phyloP scores from a whole-genome alignment of 257 asterid species.

The Jacaranda mimosifolia region DNA sequence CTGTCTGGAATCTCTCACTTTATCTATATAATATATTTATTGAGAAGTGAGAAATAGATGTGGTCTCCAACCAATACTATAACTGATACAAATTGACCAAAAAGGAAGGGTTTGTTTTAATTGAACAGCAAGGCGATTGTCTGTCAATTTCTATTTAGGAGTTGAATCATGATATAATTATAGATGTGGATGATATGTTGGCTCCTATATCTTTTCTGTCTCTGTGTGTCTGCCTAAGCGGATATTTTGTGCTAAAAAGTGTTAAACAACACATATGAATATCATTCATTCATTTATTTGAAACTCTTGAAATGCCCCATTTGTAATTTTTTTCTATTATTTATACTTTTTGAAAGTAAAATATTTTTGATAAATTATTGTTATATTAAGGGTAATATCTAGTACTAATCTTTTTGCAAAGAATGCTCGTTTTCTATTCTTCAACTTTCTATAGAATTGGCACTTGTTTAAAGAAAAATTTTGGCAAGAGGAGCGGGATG shows the following conservation, averaged over 20 bases:
- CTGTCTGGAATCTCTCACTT: background rate
- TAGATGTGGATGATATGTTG: too few relatives aligned
- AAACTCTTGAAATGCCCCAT: too few relatives aligned
- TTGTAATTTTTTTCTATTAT: background rate
- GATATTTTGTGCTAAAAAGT: too few relatives aligned
- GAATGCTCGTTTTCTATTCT: background rate
- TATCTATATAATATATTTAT: background rate
- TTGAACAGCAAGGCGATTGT: background rate
- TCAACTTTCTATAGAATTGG: background rate
- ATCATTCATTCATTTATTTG: too few relatives aligned
- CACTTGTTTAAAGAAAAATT: background rate
- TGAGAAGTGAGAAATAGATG: background rate
- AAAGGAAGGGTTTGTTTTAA: background rate
- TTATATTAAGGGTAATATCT: background rate
- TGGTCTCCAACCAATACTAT: slow-evolving; percentile 19
- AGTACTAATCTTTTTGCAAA: background rate
- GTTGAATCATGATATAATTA: background rate
- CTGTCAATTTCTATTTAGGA: background rate
- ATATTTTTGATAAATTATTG: background rate
- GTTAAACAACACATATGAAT: too few relatives aligned
- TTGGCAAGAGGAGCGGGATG: background rate
- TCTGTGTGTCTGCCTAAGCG: too few relatives aligned
- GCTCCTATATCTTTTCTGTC: too few relatives aligned
- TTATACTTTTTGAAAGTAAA: background rate
- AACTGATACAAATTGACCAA: background rate